Evolutionary conservation across 768 basidiomycete species (phyloP).

Genomic region (Termitomyces sp.): DNA sequence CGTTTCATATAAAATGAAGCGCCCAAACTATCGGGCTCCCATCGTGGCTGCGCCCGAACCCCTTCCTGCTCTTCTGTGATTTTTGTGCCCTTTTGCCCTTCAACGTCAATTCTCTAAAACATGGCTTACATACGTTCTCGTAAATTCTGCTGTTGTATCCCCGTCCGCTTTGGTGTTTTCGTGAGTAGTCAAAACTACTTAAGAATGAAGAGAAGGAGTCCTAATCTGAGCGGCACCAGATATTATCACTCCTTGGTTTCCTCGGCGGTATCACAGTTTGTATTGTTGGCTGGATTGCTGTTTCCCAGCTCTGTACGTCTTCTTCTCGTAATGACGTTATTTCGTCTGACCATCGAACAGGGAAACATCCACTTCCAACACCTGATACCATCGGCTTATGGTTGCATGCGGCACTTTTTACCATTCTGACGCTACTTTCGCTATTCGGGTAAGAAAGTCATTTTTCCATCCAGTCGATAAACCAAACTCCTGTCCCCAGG

Average conservation of each 20-base stretch:
- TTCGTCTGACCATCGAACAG: conserved; percentile 13
- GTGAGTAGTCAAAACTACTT: conserved; percentile 24
- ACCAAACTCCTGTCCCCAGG: conserved; percentile 10
- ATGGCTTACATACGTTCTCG: conserved; percentile 51
- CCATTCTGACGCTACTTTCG: conserved; percentile 42
- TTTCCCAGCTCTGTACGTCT: conserved; percentile 38
- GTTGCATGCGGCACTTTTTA: conserved; percentile 43
- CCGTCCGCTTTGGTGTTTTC: conserved; percentile 61
- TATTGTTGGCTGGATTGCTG: conserved; percentile 43
- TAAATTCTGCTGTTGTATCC: conserved; percentile 64
- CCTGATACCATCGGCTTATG: conserved; percentile 41
- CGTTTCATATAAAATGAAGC: conserved; percentile 8
- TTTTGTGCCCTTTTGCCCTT: conserved; percentile 11
- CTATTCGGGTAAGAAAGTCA: conserved; percentile 43
- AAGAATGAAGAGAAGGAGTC: neutral
- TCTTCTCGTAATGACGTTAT: neutral
- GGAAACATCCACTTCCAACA: conserved; percentile 29
- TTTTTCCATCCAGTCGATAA: neutral
- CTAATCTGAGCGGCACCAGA: conserved; percentile 16
- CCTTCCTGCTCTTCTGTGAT: conserved; percentile 17
- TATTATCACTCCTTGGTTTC: conserved; percentile 40
- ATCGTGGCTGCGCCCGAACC: conserved; percentile 37
- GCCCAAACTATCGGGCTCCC: conserved; percentile 3
- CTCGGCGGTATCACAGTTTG: conserved; percentile 40
- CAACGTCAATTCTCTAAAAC: conserved; percentile 22